These are phyloP conservation scores for Mycena polygramma DNA, from an alignment of 768 basidiomycete genomes.

Conservation along the genomic window DNA sequence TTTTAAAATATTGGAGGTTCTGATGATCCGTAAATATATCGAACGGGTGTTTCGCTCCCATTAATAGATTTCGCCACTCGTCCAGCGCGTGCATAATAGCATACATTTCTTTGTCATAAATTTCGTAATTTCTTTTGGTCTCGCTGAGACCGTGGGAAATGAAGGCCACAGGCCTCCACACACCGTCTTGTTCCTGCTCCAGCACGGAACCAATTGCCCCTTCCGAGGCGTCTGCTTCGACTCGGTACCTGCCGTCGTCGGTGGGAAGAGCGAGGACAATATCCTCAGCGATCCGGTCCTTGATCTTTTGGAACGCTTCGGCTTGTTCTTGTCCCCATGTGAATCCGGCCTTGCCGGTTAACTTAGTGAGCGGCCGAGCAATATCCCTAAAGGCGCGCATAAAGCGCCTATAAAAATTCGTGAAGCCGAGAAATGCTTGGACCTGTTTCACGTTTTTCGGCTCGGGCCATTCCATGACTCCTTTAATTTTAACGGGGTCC, in stretches of 20 bases:
- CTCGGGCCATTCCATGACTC: slow-evolving; percentile 1
- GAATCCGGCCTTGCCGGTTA: slow-evolving; percentile 17
- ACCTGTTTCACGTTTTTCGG: slow-evolving; percentile 2
- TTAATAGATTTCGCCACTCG: too few species aligned
- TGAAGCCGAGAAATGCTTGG: slow-evolving; percentile 11
- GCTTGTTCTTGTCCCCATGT: slow-evolving; percentile 6
- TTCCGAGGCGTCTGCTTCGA: slow-evolving; percentile 29
- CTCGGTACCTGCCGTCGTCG: background rate
- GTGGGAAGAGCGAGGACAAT: background rate
- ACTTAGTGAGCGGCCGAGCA: slow-evolving; percentile 11
- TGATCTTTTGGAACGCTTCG: background rate
- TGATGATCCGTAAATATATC: too few species aligned
- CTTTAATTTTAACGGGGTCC: slow-evolving; percentile 8
- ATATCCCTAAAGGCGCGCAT: background rate
- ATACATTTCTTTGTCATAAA: too few species aligned
- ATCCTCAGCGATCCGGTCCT: background rate
- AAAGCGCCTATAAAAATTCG: background rate
- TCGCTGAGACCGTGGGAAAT: too few species aligned
- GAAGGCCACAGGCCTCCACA: too few species aligned
- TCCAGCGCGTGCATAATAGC: too few species aligned
- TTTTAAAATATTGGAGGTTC: too few species aligned
- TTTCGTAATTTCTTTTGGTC: too few species aligned
- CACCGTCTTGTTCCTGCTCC: too few species aligned
- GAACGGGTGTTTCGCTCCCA: too few species aligned
- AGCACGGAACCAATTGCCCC: too few species aligned